A percentile compares a stretch with the other conserved stretches of the same genome.
Conservation (phyloP, 2,329 filamentous ascomycete genomes). For the Aspergillus vadensis region DNA sequence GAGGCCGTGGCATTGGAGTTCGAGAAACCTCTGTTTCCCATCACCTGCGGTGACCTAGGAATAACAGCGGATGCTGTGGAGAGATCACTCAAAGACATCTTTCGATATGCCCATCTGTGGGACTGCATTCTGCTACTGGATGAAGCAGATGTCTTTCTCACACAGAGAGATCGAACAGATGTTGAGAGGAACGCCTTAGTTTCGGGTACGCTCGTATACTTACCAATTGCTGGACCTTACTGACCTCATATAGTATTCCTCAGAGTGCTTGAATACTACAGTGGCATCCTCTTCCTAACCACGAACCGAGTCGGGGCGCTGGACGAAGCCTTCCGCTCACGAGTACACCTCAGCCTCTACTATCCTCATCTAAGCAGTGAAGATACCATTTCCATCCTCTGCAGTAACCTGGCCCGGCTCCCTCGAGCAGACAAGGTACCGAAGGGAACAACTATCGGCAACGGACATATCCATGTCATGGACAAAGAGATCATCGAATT, state of each 20-base stretch:
- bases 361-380: slow-evolving; percentile 8
- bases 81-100: slow-evolving; percentile 45
- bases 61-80: slow-evolving; percentile 48
- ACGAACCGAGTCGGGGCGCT: slow-evolving; percentile 13
- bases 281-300: slow-evolving; percentile 12
- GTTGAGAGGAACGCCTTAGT: slow-evolving; percentile 26
- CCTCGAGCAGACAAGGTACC: background rate
- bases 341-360: slow-evolving; percentile 11
- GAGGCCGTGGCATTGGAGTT: slow-evolving; percentile 2
- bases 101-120: slow-evolving; percentile 45
- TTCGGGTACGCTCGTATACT: slow-evolving; percentile 15
- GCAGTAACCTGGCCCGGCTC: slow-evolving; percentile 1
- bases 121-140: slow-evolving; percentile 26
- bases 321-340: slow-evolving; percentile 14
- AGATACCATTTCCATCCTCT: background rate
- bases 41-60: slow-evolving; percentile 55
- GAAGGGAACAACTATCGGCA: background rate
- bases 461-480: background rate
- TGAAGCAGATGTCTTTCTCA: slow-evolving; percentile 24
- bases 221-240: background rate
- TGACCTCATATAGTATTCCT: slow-evolving; percentile 5
- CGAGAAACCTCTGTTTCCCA: slow-evolving; percentile 33
- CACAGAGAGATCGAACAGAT: slow-evolving; percentile 14
- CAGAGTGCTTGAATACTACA: slow-evolving; percentile 12
- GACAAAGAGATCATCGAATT: background rate